Percentiles rank a stretch among this genome's conserved stretches.
Evolutionary conservation across 2,329 filamentous ascomycete species (phyloP).

Genomic region (Epichloe gansuensis): DNA sequence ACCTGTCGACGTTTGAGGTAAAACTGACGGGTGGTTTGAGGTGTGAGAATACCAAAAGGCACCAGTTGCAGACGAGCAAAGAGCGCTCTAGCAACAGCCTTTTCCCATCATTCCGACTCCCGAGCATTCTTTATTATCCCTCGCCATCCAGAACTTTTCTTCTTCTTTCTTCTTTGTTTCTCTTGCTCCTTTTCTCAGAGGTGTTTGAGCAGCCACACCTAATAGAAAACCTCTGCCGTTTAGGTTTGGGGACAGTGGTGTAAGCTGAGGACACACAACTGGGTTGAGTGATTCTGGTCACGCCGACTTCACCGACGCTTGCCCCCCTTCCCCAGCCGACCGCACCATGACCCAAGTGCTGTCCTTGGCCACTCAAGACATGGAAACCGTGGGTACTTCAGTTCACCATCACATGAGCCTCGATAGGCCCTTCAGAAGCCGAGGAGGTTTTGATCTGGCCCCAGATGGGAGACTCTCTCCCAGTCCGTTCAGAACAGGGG

Average conservation of each 20-base stretch:
- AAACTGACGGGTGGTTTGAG: background rate
- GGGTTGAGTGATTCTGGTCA: slow-evolving; percentile 4
- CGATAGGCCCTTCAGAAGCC: slow-evolving; percentile 9
- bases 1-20: slow-evolving; percentile 5
- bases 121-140: slow-evolving; percentile 7
- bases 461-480: slow-evolving; percentile 6
- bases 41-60: slow-evolving; percentile 5
- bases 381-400: slow-evolving; percentile 11
- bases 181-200: background rate
- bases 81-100: slow-evolving; percentile 2
- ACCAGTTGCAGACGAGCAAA: background rate
- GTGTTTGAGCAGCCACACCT: background rate
- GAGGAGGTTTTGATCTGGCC: slow-evolving; percentile 5
- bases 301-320: slow-evolving; percentile 3
- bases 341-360: slow-evolving; percentile 14
- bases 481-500: slow-evolving; percentile 4
- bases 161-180: background rate
- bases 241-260: background rate
- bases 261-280: slow-evolving; percentile 1
- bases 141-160: slow-evolving; percentile 1
- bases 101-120: slow-evolving; percentile 3
- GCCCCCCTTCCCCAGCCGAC: background rate
- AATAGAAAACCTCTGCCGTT: background rate
- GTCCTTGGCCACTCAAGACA: slow-evolving; percentile 12
- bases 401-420: slow-evolving; percentile 12